Evolutionary conservation across 805 yeast genomes (phyloP), one percentile per base, ranked within the genome.

Genomic region (Kuraishia piskuri): DNA sequence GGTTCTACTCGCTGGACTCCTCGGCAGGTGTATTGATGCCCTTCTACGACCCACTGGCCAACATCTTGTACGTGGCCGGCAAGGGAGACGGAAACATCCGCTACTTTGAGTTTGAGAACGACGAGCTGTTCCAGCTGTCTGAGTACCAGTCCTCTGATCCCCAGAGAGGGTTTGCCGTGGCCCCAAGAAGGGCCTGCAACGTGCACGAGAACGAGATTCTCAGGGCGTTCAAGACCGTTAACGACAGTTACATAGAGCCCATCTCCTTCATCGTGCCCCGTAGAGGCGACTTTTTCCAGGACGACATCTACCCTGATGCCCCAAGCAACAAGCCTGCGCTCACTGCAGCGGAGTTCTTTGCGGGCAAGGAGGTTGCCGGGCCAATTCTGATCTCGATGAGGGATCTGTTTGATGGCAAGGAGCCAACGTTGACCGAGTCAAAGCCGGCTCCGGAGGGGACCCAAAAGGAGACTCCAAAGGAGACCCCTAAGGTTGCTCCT

Each of bases 31-130:
- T 94, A 46, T 73, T 91, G 68, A 87, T 94, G 80, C 99, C 99
- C 25, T 80, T 87, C 62, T 94, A 73, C 65, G 99, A 94, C 66
- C 87, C 82, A 24, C 79, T 87, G 37, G 90, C 88, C 48, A 81
- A 84, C 53, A 81, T 91, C 55, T 75, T 94, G 55, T 94, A 86
- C 64, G 73, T 94, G 56, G 98, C 96, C 31, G 99, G 99, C 61
- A 92, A 94, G 69, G 97, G 97, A 68, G 99, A 94, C 68, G 98
- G 98, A 62, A 94, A 92, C 68, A 89, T 94, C 63, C 88, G 97
- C 64, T 92, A 92, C 71, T 94, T 75, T 65, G 99, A 94, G 73
- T 90, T 80, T 68, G 90, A 84, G 57, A 82, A 88, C 62, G 97
- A 92, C 63, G 86, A 84, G 62, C 75, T 94, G 53, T 84, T 76